Evolutionary conservation across 768 basidiomycete genomes (phyloP).

Genomic region (Daedaleopsis sinensis): DNA sequence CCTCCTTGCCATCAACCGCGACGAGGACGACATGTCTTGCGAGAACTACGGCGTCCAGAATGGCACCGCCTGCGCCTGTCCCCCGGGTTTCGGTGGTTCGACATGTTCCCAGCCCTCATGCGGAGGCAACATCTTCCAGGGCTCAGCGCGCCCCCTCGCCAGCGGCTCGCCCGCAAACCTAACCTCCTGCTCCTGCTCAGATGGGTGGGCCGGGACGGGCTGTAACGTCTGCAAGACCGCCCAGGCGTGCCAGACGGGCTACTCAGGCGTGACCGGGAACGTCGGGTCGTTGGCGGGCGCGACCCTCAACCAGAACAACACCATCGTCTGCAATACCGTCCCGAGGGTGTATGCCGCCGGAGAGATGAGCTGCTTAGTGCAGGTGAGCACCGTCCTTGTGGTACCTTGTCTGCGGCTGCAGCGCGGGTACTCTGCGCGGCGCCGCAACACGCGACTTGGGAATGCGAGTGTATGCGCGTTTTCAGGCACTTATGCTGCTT

Average conservation of each 20-base stretch:
- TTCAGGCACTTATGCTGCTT: too few relatives aligned
- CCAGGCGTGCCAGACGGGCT: constrained; percentile 70
- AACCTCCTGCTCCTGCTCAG: constrained; percentile 69
- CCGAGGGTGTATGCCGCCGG: constrained; percentile 77
- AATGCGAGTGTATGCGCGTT: too few relatives aligned
- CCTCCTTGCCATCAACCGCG: neutral
- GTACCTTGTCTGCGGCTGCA: neutral
- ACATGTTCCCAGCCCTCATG: constrained; percentile 74
- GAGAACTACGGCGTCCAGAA: constrained; percentile 68
- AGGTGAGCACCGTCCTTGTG: constrained; percentile 51
- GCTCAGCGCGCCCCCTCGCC: constrained; percentile 56
- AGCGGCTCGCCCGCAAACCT: constrained; percentile 57
- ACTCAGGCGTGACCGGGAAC: constrained; percentile 34
- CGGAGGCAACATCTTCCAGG: constrained; percentile 82
- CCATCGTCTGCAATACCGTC: constrained; percentile 70
- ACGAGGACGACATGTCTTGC: constrained; percentile 40
- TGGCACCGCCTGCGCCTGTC: constrained; percentile 71
- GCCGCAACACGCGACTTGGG: too few relatives aligned
- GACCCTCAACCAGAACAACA: constrained; percentile 51
- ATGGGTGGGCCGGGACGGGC: constrained; percentile 76
- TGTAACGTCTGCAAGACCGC: constrained; percentile 80
- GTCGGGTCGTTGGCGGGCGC: constrained; percentile 28
- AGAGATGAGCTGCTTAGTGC: constrained; percentile 84
- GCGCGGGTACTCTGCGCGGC: too few relatives aligned
- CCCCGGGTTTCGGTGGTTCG: constrained; percentile 77